Conservation (phyloP, 2,329 filamentous ascomycete species). For the Passalora sequoiae region DNA sequence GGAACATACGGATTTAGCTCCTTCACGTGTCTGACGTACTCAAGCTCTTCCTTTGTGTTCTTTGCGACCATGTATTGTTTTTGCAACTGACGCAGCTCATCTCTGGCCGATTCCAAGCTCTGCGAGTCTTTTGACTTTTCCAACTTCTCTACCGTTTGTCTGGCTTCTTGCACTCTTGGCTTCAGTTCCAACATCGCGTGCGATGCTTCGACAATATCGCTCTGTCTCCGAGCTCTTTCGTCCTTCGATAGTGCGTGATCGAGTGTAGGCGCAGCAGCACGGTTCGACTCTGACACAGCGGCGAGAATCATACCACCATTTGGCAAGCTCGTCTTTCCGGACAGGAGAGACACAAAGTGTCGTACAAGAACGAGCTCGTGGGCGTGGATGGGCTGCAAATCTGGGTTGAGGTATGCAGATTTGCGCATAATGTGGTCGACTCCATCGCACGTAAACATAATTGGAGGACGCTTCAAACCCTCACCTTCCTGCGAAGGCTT, state of each 20-base stretch:
- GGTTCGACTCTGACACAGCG: conserved; percentile 67
- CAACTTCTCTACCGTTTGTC: neutral
- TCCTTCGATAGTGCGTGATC: conserved; percentile 17
- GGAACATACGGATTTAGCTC: conserved; percentile 48
- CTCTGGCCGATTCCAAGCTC: neutral
- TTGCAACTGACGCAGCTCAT: neutral
- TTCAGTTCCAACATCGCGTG: conserved; percentile 8
- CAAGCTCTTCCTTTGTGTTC: neutral
- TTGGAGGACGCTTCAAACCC: conserved; percentile 49
- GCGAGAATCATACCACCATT: conserved; percentile 79
- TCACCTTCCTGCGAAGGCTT: conserved; percentile 38
- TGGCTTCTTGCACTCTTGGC: conserved; percentile 25
- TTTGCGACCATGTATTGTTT: neutral
- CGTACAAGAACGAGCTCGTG: conserved; percentile 75
- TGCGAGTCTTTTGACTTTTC: neutral
- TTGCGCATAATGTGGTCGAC: conserved; percentile 74
- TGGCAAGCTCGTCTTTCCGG: conserved; percentile 49
- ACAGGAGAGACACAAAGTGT: conserved; percentile 68
- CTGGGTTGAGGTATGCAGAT: conserved; percentile 67
- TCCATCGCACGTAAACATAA: conserved; percentile 74
- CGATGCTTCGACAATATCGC: conserved; percentile 4
- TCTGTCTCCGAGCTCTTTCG: neutral
- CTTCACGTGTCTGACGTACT: neutral
- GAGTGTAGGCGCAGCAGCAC: conserved; percentile 16
- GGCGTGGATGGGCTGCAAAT: conserved; percentile 72